Evolutionary conservation across 495 filamentous ascomycete species (phyloP), one percentile per base, ranked within the genome.

Genomic region (Trichoderma virens): DNA sequence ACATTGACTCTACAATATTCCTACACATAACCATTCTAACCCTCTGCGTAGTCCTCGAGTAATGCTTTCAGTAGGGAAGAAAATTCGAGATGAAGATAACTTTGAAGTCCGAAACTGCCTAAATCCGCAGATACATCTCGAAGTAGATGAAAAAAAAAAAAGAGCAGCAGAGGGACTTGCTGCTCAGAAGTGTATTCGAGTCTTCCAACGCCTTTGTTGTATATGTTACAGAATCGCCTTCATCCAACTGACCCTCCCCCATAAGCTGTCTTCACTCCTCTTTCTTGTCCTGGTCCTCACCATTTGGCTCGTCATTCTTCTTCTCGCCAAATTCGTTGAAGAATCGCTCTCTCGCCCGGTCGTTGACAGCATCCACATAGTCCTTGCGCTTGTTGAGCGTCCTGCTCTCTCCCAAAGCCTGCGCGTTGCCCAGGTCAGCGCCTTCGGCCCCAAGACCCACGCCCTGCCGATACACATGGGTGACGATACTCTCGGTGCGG

Each of bases 401-500:
- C 67, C 88, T 87, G 59, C 90, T 80, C 51, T 83, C 83, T 1
- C 90, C 92, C 75, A 93, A 90, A 69, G 92, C 87, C 25, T 77
- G 79, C 25, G 93, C 93, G 75, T 96, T 92, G 8, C 93, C 93
- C 16, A 95, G 74, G 72, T 89, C 91, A 18, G 90, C 81, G 18
- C 92, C 91, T 67, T 91, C 85, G 2, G 92, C 92, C 0, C 93
- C 93, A 27, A 97, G 74, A 7, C 93, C 93, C 0, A 94, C 92
- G 18, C 93, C 93, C 34, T 88, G 85, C 2, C 85, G 83, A 72
- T 96, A 97, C 38, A 90, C 82, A 59, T 90, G 86, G 0, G 90
- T 90, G 14, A 86, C 80, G 63, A 97, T 89, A 0, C 90, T 88
- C 20, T 87, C 87, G 0, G 86, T 90, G 60, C 87, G 83, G 3